Percentiles rank a stretch among this genome's conserved stretches.
Conservation (phyloP, 192 early-diverging fungal species). For the Rhizophlyctis rosea region DNA sequence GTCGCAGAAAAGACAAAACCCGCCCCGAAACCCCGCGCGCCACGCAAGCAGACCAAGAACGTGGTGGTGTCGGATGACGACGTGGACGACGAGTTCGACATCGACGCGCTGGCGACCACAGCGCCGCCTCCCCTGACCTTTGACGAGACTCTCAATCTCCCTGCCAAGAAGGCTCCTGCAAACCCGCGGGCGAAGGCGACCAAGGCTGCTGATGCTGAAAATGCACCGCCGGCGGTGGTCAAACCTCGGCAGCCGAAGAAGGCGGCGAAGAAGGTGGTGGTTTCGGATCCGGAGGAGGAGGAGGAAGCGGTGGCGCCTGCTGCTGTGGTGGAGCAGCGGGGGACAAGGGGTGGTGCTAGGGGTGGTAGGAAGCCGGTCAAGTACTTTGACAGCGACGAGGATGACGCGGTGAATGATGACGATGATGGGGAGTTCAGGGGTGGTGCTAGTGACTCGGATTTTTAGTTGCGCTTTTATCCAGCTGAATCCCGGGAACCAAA, state of each 20-base stretch:
- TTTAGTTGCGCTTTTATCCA: too few species aligned
- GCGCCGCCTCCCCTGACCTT: not conserved
- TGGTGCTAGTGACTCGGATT: too few species aligned
- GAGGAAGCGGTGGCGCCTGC: constrained; percentile 1
- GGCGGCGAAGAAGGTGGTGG: constrained; percentile 1
- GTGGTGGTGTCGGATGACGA: not conserved
- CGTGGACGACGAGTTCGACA: constrained; percentile 17
- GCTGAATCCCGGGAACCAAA: too few species aligned
- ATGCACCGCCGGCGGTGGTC: not conserved
- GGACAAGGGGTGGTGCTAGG: not conserved
- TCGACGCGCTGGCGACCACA: constrained; percentile 5
- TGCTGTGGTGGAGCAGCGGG: not conserved
- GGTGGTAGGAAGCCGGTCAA: constrained; percentile 20
- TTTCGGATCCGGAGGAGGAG: constrained; percentile 1
- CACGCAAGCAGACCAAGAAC: not conserved
- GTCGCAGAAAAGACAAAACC: not conserved
- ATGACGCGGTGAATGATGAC: not conserved
- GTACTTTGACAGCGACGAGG: constrained; percentile 16
- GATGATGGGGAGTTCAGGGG: too few species aligned
- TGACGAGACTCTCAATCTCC: not conserved
- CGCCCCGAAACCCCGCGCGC: not conserved
- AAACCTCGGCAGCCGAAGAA: not conserved
- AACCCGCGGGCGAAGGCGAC: not conserved
- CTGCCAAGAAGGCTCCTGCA: not conserved
- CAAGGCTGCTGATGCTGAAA: not conserved